Evolutionary conservation across 2,329 filamentous ascomycete species (phyloP), one percentile per base, ranked within the genome.

Genomic region (Fusarium praegraminearum): DNA sequence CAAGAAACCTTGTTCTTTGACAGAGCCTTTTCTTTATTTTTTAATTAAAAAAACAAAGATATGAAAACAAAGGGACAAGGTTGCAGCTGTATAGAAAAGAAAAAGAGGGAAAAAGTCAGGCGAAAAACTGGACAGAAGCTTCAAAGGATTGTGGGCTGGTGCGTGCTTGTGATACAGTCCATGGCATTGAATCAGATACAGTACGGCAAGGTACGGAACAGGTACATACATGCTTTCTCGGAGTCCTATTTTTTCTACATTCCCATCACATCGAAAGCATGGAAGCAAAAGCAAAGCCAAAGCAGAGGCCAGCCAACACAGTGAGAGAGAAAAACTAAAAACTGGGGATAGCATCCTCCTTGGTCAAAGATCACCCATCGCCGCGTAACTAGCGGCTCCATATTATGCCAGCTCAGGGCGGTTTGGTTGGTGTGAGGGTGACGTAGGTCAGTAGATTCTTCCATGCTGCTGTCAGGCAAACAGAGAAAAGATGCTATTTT

Each of bases 331-430:
- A 47, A 54, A 54, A 20, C 7, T 45, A 50, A 59, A 54, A 40
- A 54, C 28, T 62, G 45, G 57, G 49, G 45, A 40, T 18, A 38
- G 32, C 44, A 69, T 69, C 67, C 53, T 64, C 35, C 57, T 55
- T 69, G 18, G 65, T 45, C 35, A 56, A 50, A 54, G 62, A 67
- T 70, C 62, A 55, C n/a, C 24, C 49, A 53, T 40, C 46, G 60
- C 49, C 62, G 57, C 53, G 57, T 60, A 70, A 65, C 67, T 58
- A 64, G 46, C 30, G 49, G 60, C 67, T 50, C 67, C 67, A 70
- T 62, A 50, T 54, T 47, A 55, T 47, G 44, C 43, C 46, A 35
- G 35, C 43, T 26, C 26, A 38, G 36, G 20, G 16, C 2, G 11
- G 15, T 46, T 20, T 68, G 67, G 57, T 58, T 70, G 67, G 30